Conservation (phyloP, 352 stramenopile species). For the Phytophthora chlamydospora region DNA sequence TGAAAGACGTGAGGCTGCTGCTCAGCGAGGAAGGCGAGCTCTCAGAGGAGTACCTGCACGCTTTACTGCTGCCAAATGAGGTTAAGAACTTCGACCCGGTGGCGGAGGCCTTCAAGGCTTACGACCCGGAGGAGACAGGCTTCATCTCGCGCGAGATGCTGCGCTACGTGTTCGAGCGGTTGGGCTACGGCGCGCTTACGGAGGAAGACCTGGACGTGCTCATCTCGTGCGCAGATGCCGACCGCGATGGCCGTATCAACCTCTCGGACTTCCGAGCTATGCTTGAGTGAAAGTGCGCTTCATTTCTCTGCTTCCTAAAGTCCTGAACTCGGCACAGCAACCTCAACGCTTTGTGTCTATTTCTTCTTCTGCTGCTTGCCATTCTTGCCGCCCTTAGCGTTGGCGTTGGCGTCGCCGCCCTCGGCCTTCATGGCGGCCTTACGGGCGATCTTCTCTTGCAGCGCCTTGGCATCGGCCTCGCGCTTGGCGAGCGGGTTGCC, state of each 20-base stretch:
- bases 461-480: slow-evolving; percentile 76
- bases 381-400: slow-evolving; percentile 45
- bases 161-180: slow-evolving; percentile 78
- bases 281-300: slow-evolving; percentile 48
- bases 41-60: slow-evolving; percentile 74
- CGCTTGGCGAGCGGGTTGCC: slow-evolving; percentile 68
- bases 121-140: slow-evolving; percentile 89
- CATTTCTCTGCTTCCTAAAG: slow-evolving; percentile 26
- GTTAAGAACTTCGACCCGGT: slow-evolving; percentile 92
- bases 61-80: slow-evolving; percentile 88
- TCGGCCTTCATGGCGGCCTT: slow-evolving; percentile 72
- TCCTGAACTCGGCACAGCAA: slow-evolving; percentile 6
- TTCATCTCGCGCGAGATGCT: slow-evolving; percentile 86
- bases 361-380: slow-evolving; percentile 41
- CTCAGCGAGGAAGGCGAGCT: slow-evolving; percentile 86
- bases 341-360: slow-evolving; percentile 21
- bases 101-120: slow-evolving; percentile 89
- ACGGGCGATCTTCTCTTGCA: slow-evolving; percentile 83
- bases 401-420: slow-evolving; percentile 39
- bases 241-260: slow-evolving; percentile 82
- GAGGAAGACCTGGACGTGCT: slow-evolving; percentile 88
- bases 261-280: slow-evolving; percentile 85
- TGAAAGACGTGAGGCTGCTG: slow-evolving; percentile 82
- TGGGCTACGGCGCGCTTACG: slow-evolving; percentile 80
- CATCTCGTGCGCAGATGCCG: slow-evolving; percentile 85